phyloP scores from a whole-genome alignment of 306 rosid species.

The Casuarina equisetifolia region DNA sequence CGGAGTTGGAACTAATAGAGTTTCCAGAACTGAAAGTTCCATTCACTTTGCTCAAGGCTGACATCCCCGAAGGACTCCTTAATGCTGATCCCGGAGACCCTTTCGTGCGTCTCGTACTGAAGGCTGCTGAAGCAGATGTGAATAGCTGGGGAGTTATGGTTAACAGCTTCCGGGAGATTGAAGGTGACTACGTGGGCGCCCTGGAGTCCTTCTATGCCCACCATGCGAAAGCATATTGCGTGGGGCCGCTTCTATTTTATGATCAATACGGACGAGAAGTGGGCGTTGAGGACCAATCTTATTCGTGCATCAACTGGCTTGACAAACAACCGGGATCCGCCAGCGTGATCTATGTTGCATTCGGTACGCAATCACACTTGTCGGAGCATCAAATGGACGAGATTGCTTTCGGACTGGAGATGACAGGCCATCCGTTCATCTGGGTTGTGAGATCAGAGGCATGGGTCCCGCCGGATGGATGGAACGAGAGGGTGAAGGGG shows the following conservation, averaged over 20 bases:
- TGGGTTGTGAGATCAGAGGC: conserved; percentile 2
- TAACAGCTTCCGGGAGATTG: conserved; percentile 32
- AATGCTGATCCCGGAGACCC: background rate
- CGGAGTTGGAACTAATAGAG: background rate
- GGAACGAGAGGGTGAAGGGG: conserved; percentile 7
- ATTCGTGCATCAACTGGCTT: conserved; percentile 16
- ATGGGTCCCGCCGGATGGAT: conserved; percentile 24
- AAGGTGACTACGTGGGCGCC: conserved; percentile 9
- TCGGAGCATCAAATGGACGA: conserved; percentile 23
- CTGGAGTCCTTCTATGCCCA: conserved; percentile 20
- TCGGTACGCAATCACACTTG: conserved; percentile 24
- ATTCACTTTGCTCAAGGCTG: conserved; percentile 1
- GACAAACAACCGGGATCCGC: background rate
- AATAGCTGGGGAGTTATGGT: conserved; percentile 32
- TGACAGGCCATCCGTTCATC: background rate
- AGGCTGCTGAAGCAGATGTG: conserved; percentile 6
- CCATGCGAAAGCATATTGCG: conserved; percentile 26
- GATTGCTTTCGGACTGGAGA: conserved; percentile 36
- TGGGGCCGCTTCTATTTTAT: conserved; percentile 27
- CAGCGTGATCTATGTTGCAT: conserved; percentile 27
- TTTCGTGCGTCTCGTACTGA: background rate
- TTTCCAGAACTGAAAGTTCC: conserved; percentile 17
- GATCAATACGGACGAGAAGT: background rate
- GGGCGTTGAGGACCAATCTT: background rate
- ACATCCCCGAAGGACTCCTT: background rate